A percentile compares a stretch with the other conserved stretches of the same genome.
Evolutionary conservation across 2,329 filamentous ascomycete genomes (phyloP).

Genomic region (Fusarium tanahbumbuense): DNA sequence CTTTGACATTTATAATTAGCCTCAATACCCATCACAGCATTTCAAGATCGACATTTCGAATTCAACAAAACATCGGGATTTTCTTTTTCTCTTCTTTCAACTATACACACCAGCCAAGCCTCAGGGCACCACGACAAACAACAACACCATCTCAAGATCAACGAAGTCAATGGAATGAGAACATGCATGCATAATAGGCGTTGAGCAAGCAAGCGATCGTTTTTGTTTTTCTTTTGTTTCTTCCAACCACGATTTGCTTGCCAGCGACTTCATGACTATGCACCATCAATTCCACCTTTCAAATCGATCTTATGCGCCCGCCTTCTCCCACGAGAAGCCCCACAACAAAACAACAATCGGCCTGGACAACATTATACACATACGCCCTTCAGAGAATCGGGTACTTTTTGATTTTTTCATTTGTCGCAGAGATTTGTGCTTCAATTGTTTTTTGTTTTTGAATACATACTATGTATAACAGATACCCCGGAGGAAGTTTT

Average conservation of each 20-base stretch:
- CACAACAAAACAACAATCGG: slow-evolving; percentile 15
- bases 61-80: slow-evolving; percentile 16
- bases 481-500: slow-evolving; percentile 46
- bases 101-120: slow-evolving; percentile 35
- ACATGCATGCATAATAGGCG: slow-evolving; percentile 42
- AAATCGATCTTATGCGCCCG: slow-evolving; percentile 15
- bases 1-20: neutral
- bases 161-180: slow-evolving; percentile 34
- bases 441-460: slow-evolving; percentile 31
- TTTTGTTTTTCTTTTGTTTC: slow-evolving; percentile 28
- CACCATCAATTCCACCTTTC: slow-evolving; percentile 29
- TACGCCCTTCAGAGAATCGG: slow-evolving; percentile 6
- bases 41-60: slow-evolving; percentile 22
- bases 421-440: slow-evolving; percentile 35
- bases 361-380: slow-evolving; percentile 23
- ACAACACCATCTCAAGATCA: slow-evolving; percentile 27
- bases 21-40: slow-evolving; percentile 5
- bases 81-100: slow-evolving; percentile 17
- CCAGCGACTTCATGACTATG: slow-evolving; percentile 21
- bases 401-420: slow-evolving; percentile 32
- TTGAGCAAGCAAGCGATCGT: slow-evolving; percentile 44
- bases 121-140: slow-evolving; percentile 29
- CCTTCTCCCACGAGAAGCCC: neutral
- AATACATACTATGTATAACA: slow-evolving; percentile 46
- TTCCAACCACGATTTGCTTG: slow-evolving; percentile 28